phyloP scores from a whole-genome alignment of 2,329 filamentous ascomycete species.

The Penicillium sp. region DNA sequence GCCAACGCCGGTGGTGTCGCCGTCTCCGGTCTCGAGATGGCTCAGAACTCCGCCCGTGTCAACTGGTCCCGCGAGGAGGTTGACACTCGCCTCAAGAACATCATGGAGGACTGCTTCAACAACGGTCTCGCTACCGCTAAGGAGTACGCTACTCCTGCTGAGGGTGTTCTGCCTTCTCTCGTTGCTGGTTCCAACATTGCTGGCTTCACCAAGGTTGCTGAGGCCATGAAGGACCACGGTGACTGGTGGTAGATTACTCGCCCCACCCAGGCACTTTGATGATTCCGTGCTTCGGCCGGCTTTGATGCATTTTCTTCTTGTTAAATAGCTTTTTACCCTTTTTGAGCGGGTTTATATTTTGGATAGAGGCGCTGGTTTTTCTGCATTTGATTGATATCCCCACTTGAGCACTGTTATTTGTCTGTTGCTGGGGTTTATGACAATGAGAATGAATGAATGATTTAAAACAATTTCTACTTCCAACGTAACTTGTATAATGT shows the following conservation, averaged over 20 bases:
- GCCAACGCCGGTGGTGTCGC: conserved; percentile 97
- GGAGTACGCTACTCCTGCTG: conserved; percentile 76
- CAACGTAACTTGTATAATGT: neutral
- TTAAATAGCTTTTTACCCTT: conserved; percentile 15
- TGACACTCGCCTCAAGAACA: conserved; percentile 83
- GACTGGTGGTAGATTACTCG: conserved; percentile 71
- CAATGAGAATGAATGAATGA: conserved; percentile 28
- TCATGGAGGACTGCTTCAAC: conserved; percentile 93
- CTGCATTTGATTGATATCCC: conserved; percentile 30
- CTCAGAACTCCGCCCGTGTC: conserved; percentile 89
- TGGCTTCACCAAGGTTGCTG: conserved; percentile 93
- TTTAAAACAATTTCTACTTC: conserved; percentile 9
- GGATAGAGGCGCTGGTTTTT: conserved; percentile 38
- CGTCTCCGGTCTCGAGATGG: conserved; percentile 97
- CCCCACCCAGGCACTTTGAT: conserved; percentile 9
- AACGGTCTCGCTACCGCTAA: conserved; percentile 86
- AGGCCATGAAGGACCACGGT: conserved; percentile 93
- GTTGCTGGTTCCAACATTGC: conserved; percentile 97
- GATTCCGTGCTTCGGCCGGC: conserved; percentile 13
- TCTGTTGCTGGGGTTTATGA: conserved; percentile 21
- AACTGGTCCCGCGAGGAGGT: conserved; percentile 88
- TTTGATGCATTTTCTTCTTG: conserved; percentile 25
- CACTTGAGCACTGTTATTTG: conserved; percentile 22
- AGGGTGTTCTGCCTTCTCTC: conserved; percentile 84
- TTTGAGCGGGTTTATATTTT: conserved; percentile 21